Percentiles rank a stretch among this genome's conserved stretches.
Evolutionary conservation across 768 basidiomycete genomes (phyloP).

Genomic region (Boletus pseudopeckii): DNA sequence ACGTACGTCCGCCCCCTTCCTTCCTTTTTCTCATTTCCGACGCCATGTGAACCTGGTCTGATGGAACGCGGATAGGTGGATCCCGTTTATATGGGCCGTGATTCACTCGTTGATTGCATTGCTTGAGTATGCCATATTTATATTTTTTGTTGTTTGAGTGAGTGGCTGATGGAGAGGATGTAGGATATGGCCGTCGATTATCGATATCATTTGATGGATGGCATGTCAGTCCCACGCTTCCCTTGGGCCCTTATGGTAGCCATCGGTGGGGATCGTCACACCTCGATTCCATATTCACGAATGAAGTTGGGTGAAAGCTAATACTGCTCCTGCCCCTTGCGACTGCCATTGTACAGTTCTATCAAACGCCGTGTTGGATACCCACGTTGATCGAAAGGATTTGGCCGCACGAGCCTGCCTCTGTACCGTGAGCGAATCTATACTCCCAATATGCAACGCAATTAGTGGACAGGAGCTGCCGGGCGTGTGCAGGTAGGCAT

Average conservation of each 20-base stretch:
- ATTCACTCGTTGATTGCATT: constrained; percentile 40
- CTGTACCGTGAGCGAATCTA: neutral
- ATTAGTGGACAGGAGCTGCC: neutral
- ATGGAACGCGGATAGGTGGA: constrained; percentile 25
- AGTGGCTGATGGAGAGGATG: neutral
- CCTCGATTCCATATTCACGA: neutral
- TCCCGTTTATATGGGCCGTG: constrained; percentile 42
- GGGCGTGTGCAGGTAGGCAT: constrained; percentile 5
- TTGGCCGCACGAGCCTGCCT: neutral
- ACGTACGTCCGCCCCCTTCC: constrained; percentile 30
- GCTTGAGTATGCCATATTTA: constrained; percentile 31
- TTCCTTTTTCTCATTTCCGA: neutral
- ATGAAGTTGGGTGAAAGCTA: neutral
- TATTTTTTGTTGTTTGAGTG: neutral
- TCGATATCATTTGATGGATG: constrained; percentile 35
- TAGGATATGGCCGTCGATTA: constrained; percentile 43
- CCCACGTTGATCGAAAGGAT: neutral
- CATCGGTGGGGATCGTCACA: neutral
- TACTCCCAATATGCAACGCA: neutral
- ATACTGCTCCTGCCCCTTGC: neutral
- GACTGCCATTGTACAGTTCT: neutral
- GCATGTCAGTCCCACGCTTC: neutral
- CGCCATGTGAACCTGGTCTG: neutral
- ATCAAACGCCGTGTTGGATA: neutral
- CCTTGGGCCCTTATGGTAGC: neutral